Conservation (phyloP, 352 stramenopile species). For the Globisporangium nagaii region DNA sequence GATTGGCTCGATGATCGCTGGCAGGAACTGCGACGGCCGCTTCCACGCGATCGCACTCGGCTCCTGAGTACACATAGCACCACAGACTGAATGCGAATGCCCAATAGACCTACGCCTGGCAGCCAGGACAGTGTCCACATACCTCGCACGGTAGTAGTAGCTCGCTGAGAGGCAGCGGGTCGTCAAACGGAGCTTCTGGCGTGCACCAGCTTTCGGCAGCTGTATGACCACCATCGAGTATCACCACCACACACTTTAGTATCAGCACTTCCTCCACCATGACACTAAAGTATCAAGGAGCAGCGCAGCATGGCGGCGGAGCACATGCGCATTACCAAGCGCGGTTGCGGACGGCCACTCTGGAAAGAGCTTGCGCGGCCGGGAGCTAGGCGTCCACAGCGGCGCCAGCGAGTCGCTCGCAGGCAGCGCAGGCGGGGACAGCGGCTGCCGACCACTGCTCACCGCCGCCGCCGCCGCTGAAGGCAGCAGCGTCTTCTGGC, state of each 20-base stretch:
- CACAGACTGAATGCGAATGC: background rate
- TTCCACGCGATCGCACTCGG: constrained; percentile 43
- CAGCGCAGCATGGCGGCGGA: too few relatives aligned
- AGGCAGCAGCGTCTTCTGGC: constrained; percentile 8
- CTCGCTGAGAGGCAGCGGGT: constrained; percentile 20
- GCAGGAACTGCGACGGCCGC: constrained; percentile 51
- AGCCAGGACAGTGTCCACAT: background rate
- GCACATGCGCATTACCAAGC: background rate
- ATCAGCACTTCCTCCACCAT: background rate
- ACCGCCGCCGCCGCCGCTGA: background rate
- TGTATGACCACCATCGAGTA: background rate
- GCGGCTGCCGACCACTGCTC: constrained; percentile 12
- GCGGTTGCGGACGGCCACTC: constrained; percentile 42
- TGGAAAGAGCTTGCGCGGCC: constrained; percentile 45
- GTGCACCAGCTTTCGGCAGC: constrained; percentile 48
- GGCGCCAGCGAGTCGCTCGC: constrained; percentile 27
- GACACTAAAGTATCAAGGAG: background rate
- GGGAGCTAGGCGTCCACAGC: constrained; percentile 28
- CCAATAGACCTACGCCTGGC: too few relatives aligned
- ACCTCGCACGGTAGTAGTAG: constrained; percentile 23
- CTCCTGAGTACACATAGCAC: background rate
- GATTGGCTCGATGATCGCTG: constrained; percentile 31
- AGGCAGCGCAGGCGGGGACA: constrained; percentile 19
- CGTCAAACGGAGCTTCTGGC: constrained; percentile 37
- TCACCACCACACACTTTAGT: background rate